Evolutionary conservation across 2,329 filamentous ascomycete genomes (phyloP).

Genomic region (Pleomassaria siparia): DNA sequence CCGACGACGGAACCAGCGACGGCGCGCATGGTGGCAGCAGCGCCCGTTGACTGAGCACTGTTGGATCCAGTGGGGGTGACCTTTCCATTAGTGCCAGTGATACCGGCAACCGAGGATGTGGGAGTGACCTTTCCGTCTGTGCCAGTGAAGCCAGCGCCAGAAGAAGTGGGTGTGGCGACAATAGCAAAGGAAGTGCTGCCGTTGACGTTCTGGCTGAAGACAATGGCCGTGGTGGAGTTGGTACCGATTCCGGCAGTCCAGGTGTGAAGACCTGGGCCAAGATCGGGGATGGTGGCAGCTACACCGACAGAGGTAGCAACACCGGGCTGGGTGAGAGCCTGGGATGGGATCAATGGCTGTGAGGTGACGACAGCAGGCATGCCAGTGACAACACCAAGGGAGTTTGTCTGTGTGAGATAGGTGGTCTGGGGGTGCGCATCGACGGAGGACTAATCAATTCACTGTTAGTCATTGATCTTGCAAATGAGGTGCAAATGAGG

Average conservation of each 20-base stretch:
- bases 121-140: slow-evolving; percentile 3
- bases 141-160: slow-evolving; percentile 4
- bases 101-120: too few relatives aligned
- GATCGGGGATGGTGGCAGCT: slow-evolving; percentile 38
- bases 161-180: slow-evolving; percentile 8
- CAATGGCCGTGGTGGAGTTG: slow-evolving; percentile 32
- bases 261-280: slow-evolving; percentile 38
- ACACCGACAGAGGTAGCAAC: slow-evolving; percentile 24
- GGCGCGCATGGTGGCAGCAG: slow-evolving; percentile 33
- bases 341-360: slow-evolving; percentile 27
- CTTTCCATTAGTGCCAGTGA: slow-evolving; percentile 4
- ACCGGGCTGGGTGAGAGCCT: slow-evolving; percentile 25
- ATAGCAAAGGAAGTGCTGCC: slow-evolving; percentile 36
- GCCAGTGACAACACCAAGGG: slow-evolving; percentile 38
- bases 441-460: slow-evolving; percentile 17
- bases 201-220: slow-evolving; percentile 39
- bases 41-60: slow-evolving; percentile 18
- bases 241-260: slow-evolving; percentile 26
- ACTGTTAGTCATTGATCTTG: slow-evolving; percentile 5
- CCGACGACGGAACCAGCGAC: slow-evolving; percentile 35
- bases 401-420: slow-evolving; percentile 35
- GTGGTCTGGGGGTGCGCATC: slow-evolving; percentile 33
- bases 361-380: slow-evolving; percentile 24
- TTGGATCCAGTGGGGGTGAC: slow-evolving; percentile 1
- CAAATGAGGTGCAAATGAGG: background rate